Conservation (phyloP, 768 basidiomycete genomes). For the Suillus subaureus region DNA sequence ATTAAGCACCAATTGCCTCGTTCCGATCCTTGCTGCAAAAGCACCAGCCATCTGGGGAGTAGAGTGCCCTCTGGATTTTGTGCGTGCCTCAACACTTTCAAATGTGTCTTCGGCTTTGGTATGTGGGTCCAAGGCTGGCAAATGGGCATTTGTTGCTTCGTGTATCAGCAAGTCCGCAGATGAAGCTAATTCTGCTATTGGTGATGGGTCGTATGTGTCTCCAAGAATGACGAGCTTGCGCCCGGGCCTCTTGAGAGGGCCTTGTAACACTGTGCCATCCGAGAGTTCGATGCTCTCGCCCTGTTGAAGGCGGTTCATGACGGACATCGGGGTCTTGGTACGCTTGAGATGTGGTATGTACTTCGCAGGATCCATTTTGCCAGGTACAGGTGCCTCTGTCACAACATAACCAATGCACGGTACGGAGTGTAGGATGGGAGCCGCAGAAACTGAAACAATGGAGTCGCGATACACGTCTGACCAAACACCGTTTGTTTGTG, state of each 20-base stretch:
- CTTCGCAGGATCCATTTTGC: slow-evolving; percentile 70
- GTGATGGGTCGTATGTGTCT: slow-evolving; percentile 82
- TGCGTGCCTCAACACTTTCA: slow-evolving; percentile 58
- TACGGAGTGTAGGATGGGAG: slow-evolving; percentile 78
- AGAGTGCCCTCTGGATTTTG: slow-evolving; percentile 83
- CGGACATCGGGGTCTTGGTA: slow-evolving; percentile 67
- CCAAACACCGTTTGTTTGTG: slow-evolving; percentile 64
- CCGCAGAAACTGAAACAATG: slow-evolving; percentile 67
- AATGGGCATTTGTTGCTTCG: slow-evolving; percentile 87
- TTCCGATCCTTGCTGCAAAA: slow-evolving; percentile 70
- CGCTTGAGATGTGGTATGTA: slow-evolving; percentile 72
- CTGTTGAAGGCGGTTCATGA: slow-evolving; percentile 66
- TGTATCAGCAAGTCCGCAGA: slow-evolving; percentile 79
- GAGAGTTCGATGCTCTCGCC: slow-evolving; percentile 63
- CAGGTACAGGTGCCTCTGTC: slow-evolving; percentile 67
- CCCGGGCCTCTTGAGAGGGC: slow-evolving; percentile 65
- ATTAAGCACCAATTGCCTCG: slow-evolving; percentile 70
- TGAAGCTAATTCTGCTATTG: slow-evolving; percentile 58
- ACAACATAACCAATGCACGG: slow-evolving; percentile 83
- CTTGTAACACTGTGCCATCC: slow-evolving; percentile 73
- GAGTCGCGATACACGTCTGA: slow-evolving; percentile 58
- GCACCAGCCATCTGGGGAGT: slow-evolving; percentile 89
- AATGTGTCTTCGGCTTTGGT: slow-evolving; percentile 66
- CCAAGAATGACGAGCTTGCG: slow-evolving; percentile 82
- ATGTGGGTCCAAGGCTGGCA: slow-evolving; percentile 61